phyloP scores from a whole-genome alignment of 108 stramenopile genomes.

The Skeletonema tropicum region DNA sequence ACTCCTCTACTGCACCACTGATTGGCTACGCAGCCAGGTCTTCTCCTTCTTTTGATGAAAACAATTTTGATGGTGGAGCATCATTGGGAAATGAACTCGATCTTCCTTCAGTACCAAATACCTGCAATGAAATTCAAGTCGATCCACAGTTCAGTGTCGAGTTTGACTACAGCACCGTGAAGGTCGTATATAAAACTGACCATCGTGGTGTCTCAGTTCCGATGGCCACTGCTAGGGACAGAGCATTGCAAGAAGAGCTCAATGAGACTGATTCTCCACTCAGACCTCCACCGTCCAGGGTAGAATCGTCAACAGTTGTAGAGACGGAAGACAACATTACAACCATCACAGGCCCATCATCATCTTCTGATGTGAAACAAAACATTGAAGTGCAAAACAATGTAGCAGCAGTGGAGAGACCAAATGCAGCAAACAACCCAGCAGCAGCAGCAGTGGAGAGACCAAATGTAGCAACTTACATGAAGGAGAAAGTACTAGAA shows the following conservation, averaged over 20 bases:
- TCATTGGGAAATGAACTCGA: no score
- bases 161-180: no score
- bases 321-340: neutral
- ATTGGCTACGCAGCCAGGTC: neutral
- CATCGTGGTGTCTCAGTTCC: no score
- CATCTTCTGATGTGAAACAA: neutral
- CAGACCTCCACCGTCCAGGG: neutral
- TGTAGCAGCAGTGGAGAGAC: neutral
- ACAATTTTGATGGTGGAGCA: neutral
- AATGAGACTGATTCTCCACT: neutral
- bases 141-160: no score
- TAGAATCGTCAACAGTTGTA: neutral
- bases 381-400: neutral
- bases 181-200: no score
- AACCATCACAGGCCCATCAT: neutral
- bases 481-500: neutral
- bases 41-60: neutral
- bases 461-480: neutral
- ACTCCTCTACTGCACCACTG: conserved; percentile 3
- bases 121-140: no score
- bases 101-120: no score
- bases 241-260: neutral
- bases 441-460: neutral
- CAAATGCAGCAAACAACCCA: neutral
- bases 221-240: no score